Evolutionary conservation across 768 basidiomycete species (phyloP).

Genomic region (Suillus subaureus): DNA sequence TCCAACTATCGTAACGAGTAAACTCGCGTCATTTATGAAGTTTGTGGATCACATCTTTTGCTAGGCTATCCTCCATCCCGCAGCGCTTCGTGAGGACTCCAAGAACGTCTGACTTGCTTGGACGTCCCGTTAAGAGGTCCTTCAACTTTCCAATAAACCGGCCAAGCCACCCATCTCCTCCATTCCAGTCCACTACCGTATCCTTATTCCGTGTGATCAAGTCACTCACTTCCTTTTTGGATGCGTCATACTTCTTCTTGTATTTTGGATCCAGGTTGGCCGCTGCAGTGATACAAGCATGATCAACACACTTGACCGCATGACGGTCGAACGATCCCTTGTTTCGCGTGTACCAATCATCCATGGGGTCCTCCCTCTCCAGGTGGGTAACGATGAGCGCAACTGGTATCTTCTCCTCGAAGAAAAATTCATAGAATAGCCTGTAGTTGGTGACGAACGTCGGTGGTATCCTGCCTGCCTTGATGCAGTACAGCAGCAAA

Average conservation of each 20-base stretch:
- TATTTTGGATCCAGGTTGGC: constrained; percentile 17
- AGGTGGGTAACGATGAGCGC: constrained; percentile 32
- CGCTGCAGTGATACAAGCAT: constrained; percentile 16
- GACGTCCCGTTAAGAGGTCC: neutral
- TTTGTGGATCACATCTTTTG: no score
- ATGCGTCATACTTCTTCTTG: constrained; percentile 12
- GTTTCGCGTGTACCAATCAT: constrained; percentile 25
- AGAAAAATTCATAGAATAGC: constrained; percentile 44
- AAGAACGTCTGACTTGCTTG: neutral
- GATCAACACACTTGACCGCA: constrained; percentile 7
- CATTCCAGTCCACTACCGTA: constrained; percentile 1
- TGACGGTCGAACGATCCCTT: neutral
- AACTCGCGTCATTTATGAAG: no score
- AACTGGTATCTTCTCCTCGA: constrained; percentile 34
- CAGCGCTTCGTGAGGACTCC: neutral
- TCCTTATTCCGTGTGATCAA: neutral
- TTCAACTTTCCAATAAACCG: constrained; percentile 1
- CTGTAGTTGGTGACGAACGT: constrained; percentile 31
- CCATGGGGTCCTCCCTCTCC: constrained; percentile 29
- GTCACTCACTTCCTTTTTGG: neutral
- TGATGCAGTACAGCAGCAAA: constrained; percentile 34
- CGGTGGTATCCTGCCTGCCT: constrained; percentile 27
- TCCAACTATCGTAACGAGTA: no score
- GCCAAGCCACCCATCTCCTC: constrained; percentile 4
- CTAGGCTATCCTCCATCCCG: no score